Evolutionary conservation across 805 yeast genomes (phyloP).

Genomic region (Saccharomycopsis synnaedendra): DNA sequence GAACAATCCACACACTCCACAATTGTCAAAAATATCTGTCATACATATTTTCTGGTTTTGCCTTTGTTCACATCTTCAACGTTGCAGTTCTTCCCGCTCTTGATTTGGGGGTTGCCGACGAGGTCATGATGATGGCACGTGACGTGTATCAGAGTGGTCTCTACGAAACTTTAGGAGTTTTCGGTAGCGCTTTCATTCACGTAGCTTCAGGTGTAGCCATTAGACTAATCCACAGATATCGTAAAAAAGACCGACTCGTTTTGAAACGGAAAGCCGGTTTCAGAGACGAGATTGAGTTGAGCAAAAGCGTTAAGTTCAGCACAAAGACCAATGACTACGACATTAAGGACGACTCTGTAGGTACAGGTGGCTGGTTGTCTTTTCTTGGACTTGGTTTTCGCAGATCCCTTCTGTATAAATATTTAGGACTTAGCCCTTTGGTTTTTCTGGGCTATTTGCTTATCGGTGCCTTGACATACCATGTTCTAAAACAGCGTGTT

Average conservation of each 20-base stretch:
- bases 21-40: slow-evolving; percentile 49
- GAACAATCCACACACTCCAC: slow-evolving; percentile 14
- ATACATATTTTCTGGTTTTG: slow-evolving; percentile 42
- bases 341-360: slow-evolving; percentile 33
- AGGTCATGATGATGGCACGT: slow-evolving; percentile 47
- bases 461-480: slow-evolving; percentile 33
- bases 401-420: slow-evolving; percentile 31
- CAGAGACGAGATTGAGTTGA: slow-evolving; percentile 16
- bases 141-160: slow-evolving; percentile 45
- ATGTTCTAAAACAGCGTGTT: slow-evolving; percentile 35
- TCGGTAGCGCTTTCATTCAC: slow-evolving; percentile 37
- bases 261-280: slow-evolving; percentile 13
- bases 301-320: slow-evolving; percentile 1
- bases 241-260: slow-evolving; percentile 13
- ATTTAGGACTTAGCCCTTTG: slow-evolving; percentile 43
- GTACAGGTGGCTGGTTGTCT: slow-evolving; percentile 53
- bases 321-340: slow-evolving; percentile 13
- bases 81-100: slow-evolving; percentile 44
- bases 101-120: slow-evolving; percentile 32
- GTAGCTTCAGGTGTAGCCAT: slow-evolving; percentile 39
- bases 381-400: slow-evolving; percentile 44
- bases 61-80: slow-evolving; percentile 44
- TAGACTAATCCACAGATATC: slow-evolving; percentile 17
- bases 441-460: slow-evolving; percentile 50
- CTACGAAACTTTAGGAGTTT: slow-evolving; percentile 37